Evolutionary conservation across 2,329 filamentous ascomycete species (phyloP), one percentile per base, ranked within the genome.

Genomic region (Tolypocladium sp.): DNA sequence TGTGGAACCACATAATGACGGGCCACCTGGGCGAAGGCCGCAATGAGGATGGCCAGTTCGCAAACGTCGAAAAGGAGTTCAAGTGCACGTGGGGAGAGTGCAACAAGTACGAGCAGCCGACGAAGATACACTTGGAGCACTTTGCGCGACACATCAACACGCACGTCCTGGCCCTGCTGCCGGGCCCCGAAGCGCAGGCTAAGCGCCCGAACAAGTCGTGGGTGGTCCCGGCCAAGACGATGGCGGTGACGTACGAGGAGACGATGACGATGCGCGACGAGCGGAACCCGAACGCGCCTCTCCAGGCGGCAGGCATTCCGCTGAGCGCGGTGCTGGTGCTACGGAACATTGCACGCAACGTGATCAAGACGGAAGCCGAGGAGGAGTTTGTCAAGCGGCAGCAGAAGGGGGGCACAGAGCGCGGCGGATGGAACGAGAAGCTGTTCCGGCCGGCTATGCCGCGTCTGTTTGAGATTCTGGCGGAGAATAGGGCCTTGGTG

Each of bases 291-390:
- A 82, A 85, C 61, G 78, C 77, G 10, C 74, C 79, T 6, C 76
- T 80, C 2, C 82, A 91, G 67, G 87, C 90, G 2, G 88, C 87
- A 1, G 90, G 90, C 6, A 86, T 93, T 41, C 89, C 90, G n/a
- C 79, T 93, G 8, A 90, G 88, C 58, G 88, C 89, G 2, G 86
- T 89, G 17, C 78, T 93, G 35, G 88, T 94, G 41, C 79, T 94
- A 53, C 83, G 90, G 37, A 94, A 94, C 69, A 84, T 94, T 61
- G 90, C 90, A 15, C 81, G 80, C 63, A 89, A 88, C 66, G 76
- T 85, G 22, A 74, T 80, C 66, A 86, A 86, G 76, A 86, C 82
- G 10, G 80, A 83, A 57, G 77, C 79, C 1, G 79, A 86, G 66
- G 82, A 84, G 64, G 76, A 77, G 66, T 71, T 83, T 3, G 65